Evolutionary conservation across 331 rosid species (phyloP).

Genomic region (Quercus lobata): DNA sequence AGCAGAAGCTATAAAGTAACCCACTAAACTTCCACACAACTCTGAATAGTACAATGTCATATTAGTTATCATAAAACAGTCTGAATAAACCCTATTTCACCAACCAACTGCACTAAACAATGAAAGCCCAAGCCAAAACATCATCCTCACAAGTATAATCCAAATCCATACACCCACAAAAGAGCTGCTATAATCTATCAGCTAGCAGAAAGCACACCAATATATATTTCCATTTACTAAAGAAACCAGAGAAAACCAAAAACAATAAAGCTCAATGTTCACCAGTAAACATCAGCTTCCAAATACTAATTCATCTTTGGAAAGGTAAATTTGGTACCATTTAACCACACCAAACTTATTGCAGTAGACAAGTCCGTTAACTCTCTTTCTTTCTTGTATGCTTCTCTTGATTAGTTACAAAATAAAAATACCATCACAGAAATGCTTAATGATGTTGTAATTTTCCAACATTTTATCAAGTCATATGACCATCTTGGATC

Average conservation of each 20-base stretch:
- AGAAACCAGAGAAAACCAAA: slow-evolving; percentile 9
- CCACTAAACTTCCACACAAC: slow-evolving; percentile 25
- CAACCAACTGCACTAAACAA: slow-evolving; percentile 28
- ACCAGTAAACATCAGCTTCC: slow-evolving; percentile 24
- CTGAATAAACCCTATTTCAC: slow-evolving; percentile 29
- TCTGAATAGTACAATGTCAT: slow-evolving; percentile 27
- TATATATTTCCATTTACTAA: slow-evolving; percentile 22
- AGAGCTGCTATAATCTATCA: slow-evolving; percentile 16
- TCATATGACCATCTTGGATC: slow-evolving; percentile 15
- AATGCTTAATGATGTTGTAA: slow-evolving; percentile 9
- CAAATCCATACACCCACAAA: slow-evolving; percentile 25
- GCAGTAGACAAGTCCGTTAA: slow-evolving; percentile 4
- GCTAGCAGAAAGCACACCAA: slow-evolving; percentile 23
- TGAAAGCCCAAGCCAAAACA: slow-evolving; percentile 28
- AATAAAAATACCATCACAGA: slow-evolving; percentile 13
- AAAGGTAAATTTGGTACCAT: slow-evolving; percentile 20
- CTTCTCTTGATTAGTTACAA: slow-evolving; percentile 13
- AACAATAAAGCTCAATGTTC: slow-evolving; percentile 17
- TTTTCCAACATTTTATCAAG: slow-evolving; percentile 23
- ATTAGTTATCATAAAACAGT: slow-evolving; percentile 25
- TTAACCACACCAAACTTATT: slow-evolving; percentile 28
- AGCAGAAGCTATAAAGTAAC: slow-evolving; percentile 24
- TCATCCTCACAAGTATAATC: slow-evolving; percentile 12
- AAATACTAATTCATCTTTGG: slow-evolving; percentile 23
- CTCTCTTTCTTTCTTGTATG: not conserved